Percentiles rank a stretch among this genome's conserved stretches.
Evolutionary conservation across 768 basidiomycete species (phyloP).

Genomic region (Cystobasidium ongulense): DNA sequence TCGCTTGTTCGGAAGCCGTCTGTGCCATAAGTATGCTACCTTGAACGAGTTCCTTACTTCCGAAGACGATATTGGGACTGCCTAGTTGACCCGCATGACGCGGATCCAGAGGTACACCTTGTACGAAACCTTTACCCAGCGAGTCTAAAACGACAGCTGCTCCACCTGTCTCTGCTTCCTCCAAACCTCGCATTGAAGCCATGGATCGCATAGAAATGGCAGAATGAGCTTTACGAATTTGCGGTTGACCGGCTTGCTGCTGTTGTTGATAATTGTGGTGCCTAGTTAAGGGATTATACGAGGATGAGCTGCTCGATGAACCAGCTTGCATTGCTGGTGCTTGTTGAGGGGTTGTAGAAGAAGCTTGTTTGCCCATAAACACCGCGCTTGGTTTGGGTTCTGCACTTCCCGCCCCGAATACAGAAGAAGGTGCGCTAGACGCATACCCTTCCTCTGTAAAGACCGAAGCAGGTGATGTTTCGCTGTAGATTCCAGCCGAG

Average conservation of each 20-base stretch:
- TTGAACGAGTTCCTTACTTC: slow-evolving; percentile 8
- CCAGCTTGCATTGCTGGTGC: neutral
- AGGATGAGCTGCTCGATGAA: neutral
- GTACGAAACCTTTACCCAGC: slow-evolving; percentile 38
- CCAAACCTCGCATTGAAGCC: slow-evolving; percentile 50
- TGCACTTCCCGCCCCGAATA: neutral
- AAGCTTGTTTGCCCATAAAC: neutral
- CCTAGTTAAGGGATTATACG: no score
- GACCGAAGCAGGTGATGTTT: neutral
- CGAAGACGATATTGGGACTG: slow-evolving; percentile 41
- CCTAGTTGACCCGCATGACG: slow-evolving; percentile 49
- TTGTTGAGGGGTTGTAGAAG: neutral
- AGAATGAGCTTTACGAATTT: slow-evolving; percentile 14
- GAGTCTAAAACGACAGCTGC: slow-evolving; percentile 51
- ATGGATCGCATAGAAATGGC: slow-evolving; percentile 39
- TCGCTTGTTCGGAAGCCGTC: neutral
- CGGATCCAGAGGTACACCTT: slow-evolving; percentile 46
- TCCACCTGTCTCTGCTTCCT: slow-evolving; percentile 51
- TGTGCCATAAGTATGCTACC: neutral
- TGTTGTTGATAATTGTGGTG: slow-evolving; percentile 16
- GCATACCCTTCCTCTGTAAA: slow-evolving; percentile 6
- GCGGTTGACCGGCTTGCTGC: slow-evolving; percentile 16
- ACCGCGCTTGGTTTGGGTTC: neutral
- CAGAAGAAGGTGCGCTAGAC: neutral
- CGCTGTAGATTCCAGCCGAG: neutral